Conservation (phyloP, 164 flowering plant species). For the Aristolochia contorta region DNA sequence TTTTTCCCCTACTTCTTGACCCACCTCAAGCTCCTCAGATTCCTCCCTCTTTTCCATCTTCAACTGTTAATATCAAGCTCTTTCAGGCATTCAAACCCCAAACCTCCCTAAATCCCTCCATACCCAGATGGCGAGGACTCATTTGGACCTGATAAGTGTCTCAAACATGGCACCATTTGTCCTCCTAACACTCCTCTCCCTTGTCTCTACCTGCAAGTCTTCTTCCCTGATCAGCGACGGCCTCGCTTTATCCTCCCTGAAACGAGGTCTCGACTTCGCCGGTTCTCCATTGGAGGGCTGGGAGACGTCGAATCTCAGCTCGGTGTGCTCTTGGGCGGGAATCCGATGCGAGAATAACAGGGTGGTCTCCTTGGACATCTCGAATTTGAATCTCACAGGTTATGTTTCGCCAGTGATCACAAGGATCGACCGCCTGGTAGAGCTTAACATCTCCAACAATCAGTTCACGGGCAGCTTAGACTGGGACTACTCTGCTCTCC, state of each 20-base stretch:
- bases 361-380: constrained; percentile 51
- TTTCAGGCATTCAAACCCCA: constrained; percentile 22
- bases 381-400: constrained; percentile 55
- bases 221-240: constrained; percentile 48
- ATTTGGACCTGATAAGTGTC: constrained; percentile 10
- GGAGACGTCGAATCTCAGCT: constrained; percentile 41
- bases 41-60: constrained; percentile 34
- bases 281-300: constrained; percentile 32
- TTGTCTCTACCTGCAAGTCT: constrained; percentile 23
- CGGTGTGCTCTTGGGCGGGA: constrained; percentile 79
- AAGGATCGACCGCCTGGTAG: constrained; percentile 37
- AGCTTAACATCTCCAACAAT: constrained; percentile 76
- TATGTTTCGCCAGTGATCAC: constrained; percentile 40
- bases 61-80: constrained; percentile 19
- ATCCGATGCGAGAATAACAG: constrained; percentile 40
- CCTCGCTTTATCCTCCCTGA: constrained; percentile 41
- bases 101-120: constrained; percentile 20
- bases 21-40: constrained; percentile 44
- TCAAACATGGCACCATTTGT: constrained; percentile 28
- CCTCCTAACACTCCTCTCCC: constrained; percentile 37
- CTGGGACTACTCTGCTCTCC: constrained; percentile 62
- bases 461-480: constrained; percentile 53
- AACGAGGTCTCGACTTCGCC: constrained; percentile 40
- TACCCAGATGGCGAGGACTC: constrained; percentile 17
- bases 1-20: constrained; percentile 23